Evolutionary conservation across 2,329 filamentous ascomycete species (phyloP), one percentile per base, ranked within the genome.

Genomic region (Ceratocystis colombiana): DNA sequence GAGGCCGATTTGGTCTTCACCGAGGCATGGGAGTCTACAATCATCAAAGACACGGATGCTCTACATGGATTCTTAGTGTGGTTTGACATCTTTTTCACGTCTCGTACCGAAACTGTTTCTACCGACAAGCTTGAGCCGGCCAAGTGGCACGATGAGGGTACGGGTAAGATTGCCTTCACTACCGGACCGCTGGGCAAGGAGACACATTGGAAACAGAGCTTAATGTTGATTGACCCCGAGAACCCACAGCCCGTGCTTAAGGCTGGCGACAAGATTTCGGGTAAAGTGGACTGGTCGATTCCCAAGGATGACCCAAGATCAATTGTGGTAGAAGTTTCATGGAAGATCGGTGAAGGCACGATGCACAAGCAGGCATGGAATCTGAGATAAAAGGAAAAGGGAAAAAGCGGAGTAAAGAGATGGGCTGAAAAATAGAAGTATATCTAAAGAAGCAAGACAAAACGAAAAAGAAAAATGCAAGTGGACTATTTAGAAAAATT

Each of bases 41-140:
- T 68, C 25, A 57, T 62, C 15, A 68, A 66, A 62, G 62, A 68
- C 44, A 66, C 64, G 8, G 67, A 66, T 25, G 81, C 78, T 17
- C 77, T 96, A n/a, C 90, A 96, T 73, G 93, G 90, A 3, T 96
- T 91, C 75, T 80, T 90, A 15, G 82, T 96, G 70, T 96, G 92
- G 90, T 96, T 96, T 73, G 93, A 97, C 74, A 93, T 88, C 28
- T 94, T 94, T 79, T 96, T 96, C 76, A 83, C 88, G 70, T 82
- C 82, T 0, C 77, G 81, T 45, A 76, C 80, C 45, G 76, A 80
- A 37, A 76, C 79, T 25, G 77, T 84, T 61, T 78, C 80, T 7
- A 69, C 78, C 7, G 76, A 80, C 37, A 75, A 81, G 68, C 78
- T 78, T n/a, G 28, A 84, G 63, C 84, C 85, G 0, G 79, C 85